Evolutionary conservation across 306 rosid species (phyloP).

Genomic region (Medicago ruthenica): DNA sequence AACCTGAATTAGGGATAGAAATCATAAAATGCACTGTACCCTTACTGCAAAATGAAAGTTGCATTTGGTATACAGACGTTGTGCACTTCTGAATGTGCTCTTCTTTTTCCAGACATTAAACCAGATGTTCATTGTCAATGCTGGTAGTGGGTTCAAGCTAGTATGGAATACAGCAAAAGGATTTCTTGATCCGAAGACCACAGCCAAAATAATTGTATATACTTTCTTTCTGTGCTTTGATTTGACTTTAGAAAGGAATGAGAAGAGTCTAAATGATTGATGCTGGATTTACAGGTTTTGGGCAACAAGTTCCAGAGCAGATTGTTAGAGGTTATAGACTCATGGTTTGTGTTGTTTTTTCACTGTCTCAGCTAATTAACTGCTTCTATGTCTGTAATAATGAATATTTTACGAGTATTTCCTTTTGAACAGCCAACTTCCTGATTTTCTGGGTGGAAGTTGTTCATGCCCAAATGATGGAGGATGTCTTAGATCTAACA

Average conservation of each 20-base stretch:
- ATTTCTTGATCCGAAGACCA: slow-evolving; percentile 96
- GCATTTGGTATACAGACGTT: slow-evolving; percentile 1
- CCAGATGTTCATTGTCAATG: slow-evolving; percentile 97
- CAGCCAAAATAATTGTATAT: slow-evolving; percentile 84
- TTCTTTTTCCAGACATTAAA: slow-evolving; percentile 79
- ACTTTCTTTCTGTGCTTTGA: slow-evolving; percentile 39
- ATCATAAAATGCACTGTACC: slow-evolving; percentile 21
- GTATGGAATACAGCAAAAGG: slow-evolving; percentile 86
- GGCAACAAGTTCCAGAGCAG: slow-evolving; percentile 72
- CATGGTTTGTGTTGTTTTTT: slow-evolving; percentile 66
- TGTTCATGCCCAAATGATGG: slow-evolving; percentile 90
- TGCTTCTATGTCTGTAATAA: slow-evolving; percentile 36
- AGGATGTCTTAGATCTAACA: slow-evolving; percentile 86
- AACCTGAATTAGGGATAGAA: slow-evolving; percentile 35
- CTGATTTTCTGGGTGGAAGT: slow-evolving; percentile 89
- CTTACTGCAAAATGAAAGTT: slow-evolving; percentile 7
- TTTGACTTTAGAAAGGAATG: slow-evolving; percentile 44
- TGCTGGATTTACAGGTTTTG: slow-evolving; percentile 69
- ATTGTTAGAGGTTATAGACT: slow-evolving; percentile 81
- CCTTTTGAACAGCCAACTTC: slow-evolving; percentile 78
- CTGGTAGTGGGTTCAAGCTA: slow-evolving; percentile 88
- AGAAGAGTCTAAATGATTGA: slow-evolving; percentile 36
- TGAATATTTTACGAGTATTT: slow-evolving; percentile 30
- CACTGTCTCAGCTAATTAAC: slow-evolving; percentile 30
- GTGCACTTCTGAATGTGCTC: slow-evolving; percentile 49